These are phyloP conservation scores for Lithospermum erythrorhizon DNA, from an alignment of 257 asterid species.

Conservation along the genomic window DNA sequence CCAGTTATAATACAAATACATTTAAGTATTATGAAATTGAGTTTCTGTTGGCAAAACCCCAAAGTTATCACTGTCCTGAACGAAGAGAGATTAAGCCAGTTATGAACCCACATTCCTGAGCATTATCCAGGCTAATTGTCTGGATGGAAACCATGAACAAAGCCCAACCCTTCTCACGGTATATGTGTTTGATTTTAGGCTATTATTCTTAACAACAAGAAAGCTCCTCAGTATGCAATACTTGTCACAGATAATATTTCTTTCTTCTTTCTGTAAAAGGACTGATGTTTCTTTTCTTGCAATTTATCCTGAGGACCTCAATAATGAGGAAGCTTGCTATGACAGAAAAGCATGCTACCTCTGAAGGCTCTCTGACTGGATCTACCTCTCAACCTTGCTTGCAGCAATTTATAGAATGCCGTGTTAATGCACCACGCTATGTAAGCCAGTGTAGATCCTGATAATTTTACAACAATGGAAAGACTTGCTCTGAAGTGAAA, in stretches of 20 bases:
- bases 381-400: constrained; percentile 5
- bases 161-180: constrained; percentile 13
- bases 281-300: not conserved
- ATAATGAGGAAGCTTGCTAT: constrained; percentile 3
- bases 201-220: not conserved
- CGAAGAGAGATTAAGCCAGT: constrained; percentile 10
- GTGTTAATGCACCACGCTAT: constrained; percentile 8
- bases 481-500: constrained; percentile 2
- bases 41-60: constrained; percentile 17
- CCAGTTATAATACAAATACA: too few species aligned
- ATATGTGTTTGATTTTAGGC: not conserved
- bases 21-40: too few species aligned
- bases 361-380: constrained; percentile 9
- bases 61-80: constrained; percentile 15
- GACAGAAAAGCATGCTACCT: constrained; percentile 10
- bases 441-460: constrained; percentile 7
- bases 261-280: not conserved
- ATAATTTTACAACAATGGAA: constrained; percentile 6
- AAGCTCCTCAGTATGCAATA: not conserved
- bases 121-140: constrained; percentile 11
- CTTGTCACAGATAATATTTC: not conserved
- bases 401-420: constrained; percentile 4
- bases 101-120: constrained; percentile 8
- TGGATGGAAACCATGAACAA: constrained; percentile 15
- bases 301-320: constrained; percentile 1